A percentile compares a stretch with the other conserved stretches of the same genome.
Evolutionary conservation across 2,329 filamentous ascomycete species (phyloP).

Genomic region (Diaporthe sp.): DNA sequence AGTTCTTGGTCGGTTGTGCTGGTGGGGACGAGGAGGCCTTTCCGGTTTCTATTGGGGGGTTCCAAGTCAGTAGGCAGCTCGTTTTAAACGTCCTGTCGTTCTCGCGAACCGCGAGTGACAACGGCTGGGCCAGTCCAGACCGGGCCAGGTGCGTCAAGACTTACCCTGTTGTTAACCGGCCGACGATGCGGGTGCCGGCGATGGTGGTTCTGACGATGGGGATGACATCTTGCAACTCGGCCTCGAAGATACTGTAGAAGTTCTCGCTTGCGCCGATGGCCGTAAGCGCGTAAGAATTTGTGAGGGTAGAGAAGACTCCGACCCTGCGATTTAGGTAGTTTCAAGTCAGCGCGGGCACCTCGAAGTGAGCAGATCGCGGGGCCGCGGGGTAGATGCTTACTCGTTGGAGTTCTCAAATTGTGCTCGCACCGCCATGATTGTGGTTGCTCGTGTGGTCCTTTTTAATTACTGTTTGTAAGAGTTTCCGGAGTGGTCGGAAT

Average conservation of each 20-base stretch:
- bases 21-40: conserved; percentile 95
- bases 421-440: conserved; percentile 75
- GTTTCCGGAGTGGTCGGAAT: neutral
- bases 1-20: conserved; percentile 98
- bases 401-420: conserved; percentile 94
- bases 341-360: conserved; percentile 44
- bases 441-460: conserved; percentile 36
- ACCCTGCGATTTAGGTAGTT: conserved; percentile 70
- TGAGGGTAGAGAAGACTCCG: conserved; percentile 96
- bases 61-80: conserved; percentile 38
- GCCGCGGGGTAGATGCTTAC: conserved; percentile 64
- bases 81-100: neutral
- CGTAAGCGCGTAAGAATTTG: conserved; percentile 96
- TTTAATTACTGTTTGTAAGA: neutral
- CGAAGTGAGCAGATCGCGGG: conserved; percentile 38
- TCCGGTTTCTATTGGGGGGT: conserved; percentile 79
- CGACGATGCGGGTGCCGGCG: conserved; percentile 95
- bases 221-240: conserved; percentile 96
- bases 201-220: conserved; percentile 98
- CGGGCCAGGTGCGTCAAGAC: conserved; percentile 44
- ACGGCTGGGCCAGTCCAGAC: neutral
- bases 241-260: conserved; percentile 99
- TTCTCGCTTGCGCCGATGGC: conserved; percentile 97
- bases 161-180: conserved; percentile 92
- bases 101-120: neutral